Percentiles rank a stretch among this genome's conserved stretches.
These are phyloP conservation scores for Rosa lucieae DNA, from an alignment of 306 rosid genomes.

Conservation along the genomic window DNA sequence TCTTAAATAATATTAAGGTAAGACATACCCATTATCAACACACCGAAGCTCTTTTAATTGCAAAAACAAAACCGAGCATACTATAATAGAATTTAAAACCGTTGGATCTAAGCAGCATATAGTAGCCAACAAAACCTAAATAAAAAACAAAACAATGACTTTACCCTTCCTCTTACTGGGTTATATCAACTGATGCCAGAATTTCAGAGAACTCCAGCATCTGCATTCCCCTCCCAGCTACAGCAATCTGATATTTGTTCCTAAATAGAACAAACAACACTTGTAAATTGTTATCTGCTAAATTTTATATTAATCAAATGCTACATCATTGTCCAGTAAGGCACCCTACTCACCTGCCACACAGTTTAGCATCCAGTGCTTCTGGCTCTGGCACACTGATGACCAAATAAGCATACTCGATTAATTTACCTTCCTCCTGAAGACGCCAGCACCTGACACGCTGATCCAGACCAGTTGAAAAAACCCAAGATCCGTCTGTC, in stretches of 20 bases:
- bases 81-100: too few relatives aligned
- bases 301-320: background rate
- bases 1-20: background rate
- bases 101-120: too few relatives aligned
- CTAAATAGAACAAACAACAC: conserved; percentile 35
- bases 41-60: background rate
- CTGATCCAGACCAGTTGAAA: conserved; percentile 97
- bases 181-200: conserved; percentile 12
- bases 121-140: too few relatives aligned
- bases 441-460: conserved; percentile 87
- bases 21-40: background rate
- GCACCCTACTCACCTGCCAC: conserved; percentile 57
- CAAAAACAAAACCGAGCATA: too few relatives aligned
- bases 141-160: too few relatives aligned
- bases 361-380: conserved; percentile 71
- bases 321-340: background rate
- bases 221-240: conserved; percentile 98
- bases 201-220: conserved; percentile 63
- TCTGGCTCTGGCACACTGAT: conserved; percentile 96
- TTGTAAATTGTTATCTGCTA: background rate
- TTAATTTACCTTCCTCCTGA: conserved; percentile 43
- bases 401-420: conserved; percentile 59
- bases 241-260: conserved; percentile 79
- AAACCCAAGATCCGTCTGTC: conserved; percentile 97
- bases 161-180: background rate